These are phyloP conservation scores for Porogramme epimiltina DNA, from an alignment of 1,284 basidiomycete species.

Conservation along the genomic window DNA sequence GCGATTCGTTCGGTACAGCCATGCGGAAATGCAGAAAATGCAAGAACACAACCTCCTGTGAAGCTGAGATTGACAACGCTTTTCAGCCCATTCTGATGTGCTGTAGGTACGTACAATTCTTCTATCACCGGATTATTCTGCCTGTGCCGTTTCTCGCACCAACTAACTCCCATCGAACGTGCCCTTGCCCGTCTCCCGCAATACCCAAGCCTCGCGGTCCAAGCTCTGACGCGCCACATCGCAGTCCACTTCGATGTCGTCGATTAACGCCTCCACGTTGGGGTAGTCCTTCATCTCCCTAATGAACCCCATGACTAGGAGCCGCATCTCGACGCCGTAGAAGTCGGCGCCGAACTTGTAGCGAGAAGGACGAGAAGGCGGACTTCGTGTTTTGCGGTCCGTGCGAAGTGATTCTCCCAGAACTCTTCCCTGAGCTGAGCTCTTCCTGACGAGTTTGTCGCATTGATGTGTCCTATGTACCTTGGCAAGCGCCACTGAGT, in stretches of 20 bases:
- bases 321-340: conserved; percentile 7
- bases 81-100: too few relatives aligned
- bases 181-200: conserved; percentile 6
- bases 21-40: too few relatives aligned
- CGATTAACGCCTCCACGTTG: neutral
- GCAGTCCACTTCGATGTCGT: conserved; percentile 1
- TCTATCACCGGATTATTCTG: too few relatives aligned
- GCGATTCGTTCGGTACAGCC: too few relatives aligned
- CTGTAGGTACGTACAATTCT: too few relatives aligned
- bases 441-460: too few relatives aligned
- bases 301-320: conserved; percentile 2
- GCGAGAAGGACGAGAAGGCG: conserved; percentile 29
- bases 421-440: neutral
- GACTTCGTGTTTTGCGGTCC: conserved; percentile 42
- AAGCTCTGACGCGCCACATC: conserved; percentile 4
- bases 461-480: too few relatives aligned
- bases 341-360: conserved; percentile 6
- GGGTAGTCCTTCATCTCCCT: neutral
- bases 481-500: too few relatives aligned
- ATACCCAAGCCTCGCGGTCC: conserved; percentile 5
- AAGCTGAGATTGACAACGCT: too few relatives aligned
- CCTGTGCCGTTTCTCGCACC: conserved; percentile 25
- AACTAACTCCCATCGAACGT: conserved; percentile 6
- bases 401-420: conserved; percentile 29
- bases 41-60: too few relatives aligned